Percentiles rank a stretch among this genome's conserved stretches.
phyloP scores from a whole-genome alignment of 1,284 basidiomycete genomes.

The Cutaneotrichosporon curvatum region DNA sequence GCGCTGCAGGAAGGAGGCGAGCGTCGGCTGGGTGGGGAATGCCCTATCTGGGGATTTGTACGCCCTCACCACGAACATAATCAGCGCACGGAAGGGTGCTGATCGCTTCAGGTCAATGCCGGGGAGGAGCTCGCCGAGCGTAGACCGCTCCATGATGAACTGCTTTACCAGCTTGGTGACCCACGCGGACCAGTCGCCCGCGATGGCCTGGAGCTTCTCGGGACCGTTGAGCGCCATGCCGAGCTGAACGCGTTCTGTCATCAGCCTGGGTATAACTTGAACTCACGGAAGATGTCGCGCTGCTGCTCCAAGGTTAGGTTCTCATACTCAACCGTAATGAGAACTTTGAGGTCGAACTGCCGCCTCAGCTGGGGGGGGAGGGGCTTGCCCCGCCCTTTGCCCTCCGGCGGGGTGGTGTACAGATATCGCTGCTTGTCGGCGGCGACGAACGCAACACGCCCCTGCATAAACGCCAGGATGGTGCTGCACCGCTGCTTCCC shows the following conservation, averaged over 20 bases:
- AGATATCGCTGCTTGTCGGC: not conserved
- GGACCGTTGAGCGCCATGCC: constrained; percentile 39
- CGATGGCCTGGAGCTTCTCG: constrained; percentile 39
- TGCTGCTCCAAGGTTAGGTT: constrained; percentile 29
- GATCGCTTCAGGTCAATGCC: constrained; percentile 23
- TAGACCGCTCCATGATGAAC: constrained; percentile 22
- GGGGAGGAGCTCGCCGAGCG: constrained; percentile 10
- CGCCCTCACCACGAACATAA: constrained; percentile 20
- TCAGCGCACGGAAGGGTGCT: constrained; percentile 27
- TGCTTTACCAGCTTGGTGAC: constrained; percentile 27
- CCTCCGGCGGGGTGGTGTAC: too few species aligned
- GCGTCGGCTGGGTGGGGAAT: constrained; percentile 1
- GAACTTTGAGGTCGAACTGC: constrained; percentile 31
- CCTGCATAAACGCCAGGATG: constrained; percentile 36
- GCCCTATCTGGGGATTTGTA: not conserved
- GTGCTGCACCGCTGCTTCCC: constrained; percentile 44
- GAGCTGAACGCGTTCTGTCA: constrained; percentile 42
- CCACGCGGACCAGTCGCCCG: constrained; percentile 31
- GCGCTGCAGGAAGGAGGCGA: constrained; percentile 19
- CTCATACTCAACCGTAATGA: constrained; percentile 33
- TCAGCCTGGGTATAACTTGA: not conserved
- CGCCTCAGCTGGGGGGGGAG: constrained; percentile 26
- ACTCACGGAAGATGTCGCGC: constrained; percentile 45
- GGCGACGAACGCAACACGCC: constrained; percentile 29
- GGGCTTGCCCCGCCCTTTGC: constrained; percentile 7